Evolutionary conservation across 192 early-diverging fungal genomes (phyloP).

Genomic region (Phlyctochytrium planicorne): DNA sequence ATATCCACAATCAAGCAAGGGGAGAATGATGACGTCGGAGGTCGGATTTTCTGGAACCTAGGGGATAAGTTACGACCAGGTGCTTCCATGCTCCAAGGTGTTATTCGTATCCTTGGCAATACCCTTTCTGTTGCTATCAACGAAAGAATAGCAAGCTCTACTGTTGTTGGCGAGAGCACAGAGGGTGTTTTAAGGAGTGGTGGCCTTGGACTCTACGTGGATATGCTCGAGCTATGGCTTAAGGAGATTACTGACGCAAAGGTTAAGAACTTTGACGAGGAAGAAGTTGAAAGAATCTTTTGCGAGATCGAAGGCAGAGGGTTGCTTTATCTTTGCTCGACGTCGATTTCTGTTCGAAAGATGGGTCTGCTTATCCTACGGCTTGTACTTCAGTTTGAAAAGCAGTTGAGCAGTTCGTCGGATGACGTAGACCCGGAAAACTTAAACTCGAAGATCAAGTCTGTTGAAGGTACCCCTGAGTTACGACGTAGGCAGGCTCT

Average conservation of each 20-base stretch:
- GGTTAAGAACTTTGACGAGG: constrained; percentile 19
- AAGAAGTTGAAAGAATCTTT: constrained; percentile 45
- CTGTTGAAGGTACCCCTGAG: not conserved
- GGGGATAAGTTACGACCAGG: constrained; percentile 12
- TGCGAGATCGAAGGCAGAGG: constrained; percentile 76
- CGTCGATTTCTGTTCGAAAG: constrained; percentile 53
- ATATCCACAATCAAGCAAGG: constrained; percentile 54
- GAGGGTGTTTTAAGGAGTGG: constrained; percentile 15
- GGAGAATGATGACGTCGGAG: constrained; percentile 16
- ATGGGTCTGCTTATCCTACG: constrained; percentile 63
- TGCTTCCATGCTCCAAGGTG: constrained; percentile 15
- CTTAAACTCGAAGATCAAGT: not conserved
- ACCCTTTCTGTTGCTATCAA: constrained; percentile 22
- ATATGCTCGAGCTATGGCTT: constrained; percentile 35
- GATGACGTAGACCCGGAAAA: not conserved
- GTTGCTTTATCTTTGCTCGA: constrained; percentile 67
- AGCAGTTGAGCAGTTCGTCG: constrained; percentile 10
- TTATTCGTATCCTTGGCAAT: constrained; percentile 33
- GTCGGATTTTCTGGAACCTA: constrained; percentile 12
- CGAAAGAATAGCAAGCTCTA: constrained; percentile 23
- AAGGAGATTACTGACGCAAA: constrained; percentile 23
- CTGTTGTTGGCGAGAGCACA: constrained; percentile 4
- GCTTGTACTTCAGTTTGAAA: constrained; percentile 52
- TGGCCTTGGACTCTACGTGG: constrained; percentile 6
- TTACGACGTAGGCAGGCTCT: constrained; percentile 13